Evolutionary conservation across 2,329 filamentous ascomycete species (phyloP).

Genomic region (Xylariaceae sp.): DNA sequence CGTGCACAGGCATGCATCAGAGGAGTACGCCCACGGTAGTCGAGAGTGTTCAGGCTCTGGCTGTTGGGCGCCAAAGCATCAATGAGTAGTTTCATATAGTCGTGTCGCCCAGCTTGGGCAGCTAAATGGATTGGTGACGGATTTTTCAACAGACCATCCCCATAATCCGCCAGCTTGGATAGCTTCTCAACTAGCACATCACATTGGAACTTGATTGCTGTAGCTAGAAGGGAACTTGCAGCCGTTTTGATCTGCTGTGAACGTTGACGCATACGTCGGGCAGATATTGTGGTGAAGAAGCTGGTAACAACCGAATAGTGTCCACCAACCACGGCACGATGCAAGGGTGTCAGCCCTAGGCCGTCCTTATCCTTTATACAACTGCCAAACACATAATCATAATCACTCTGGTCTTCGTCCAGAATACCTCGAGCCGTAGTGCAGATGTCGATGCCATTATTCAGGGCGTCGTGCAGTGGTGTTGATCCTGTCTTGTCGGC

Average conservation of each 20-base stretch:
- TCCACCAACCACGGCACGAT: constrained; percentile 5
- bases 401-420: not conserved
- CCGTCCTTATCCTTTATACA: constrained; percentile 1
- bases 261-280: not conserved
- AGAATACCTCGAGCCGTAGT: not conserved
- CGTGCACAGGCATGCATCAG: constrained; percentile 30
- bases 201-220: constrained; percentile 1
- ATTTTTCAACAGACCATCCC: constrained; percentile 10
- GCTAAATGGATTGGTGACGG: constrained; percentile 28
- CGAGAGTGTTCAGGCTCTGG: constrained; percentile 16
- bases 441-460: constrained; percentile 2
- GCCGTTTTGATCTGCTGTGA: not conserved
- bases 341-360: constrained; percentile 4
- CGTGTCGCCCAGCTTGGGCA: constrained; percentile 16
- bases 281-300: not conserved
- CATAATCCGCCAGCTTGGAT: constrained; percentile 6
- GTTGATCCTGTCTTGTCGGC: not conserved
- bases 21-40: constrained; percentile 35
- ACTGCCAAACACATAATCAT: too few relatives aligned
- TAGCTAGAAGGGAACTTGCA: too few relatives aligned
- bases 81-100: constrained; percentile 10
- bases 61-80: constrained; percentile 14
- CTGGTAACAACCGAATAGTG: not conserved
- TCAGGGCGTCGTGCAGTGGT: not conserved
- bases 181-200: not conserved